Percentiles rank a stretch among this genome's conserved stretches.
Evolutionary conservation across 768 basidiomycete species (phyloP).

Genomic region (Lactarius indigo): DNA sequence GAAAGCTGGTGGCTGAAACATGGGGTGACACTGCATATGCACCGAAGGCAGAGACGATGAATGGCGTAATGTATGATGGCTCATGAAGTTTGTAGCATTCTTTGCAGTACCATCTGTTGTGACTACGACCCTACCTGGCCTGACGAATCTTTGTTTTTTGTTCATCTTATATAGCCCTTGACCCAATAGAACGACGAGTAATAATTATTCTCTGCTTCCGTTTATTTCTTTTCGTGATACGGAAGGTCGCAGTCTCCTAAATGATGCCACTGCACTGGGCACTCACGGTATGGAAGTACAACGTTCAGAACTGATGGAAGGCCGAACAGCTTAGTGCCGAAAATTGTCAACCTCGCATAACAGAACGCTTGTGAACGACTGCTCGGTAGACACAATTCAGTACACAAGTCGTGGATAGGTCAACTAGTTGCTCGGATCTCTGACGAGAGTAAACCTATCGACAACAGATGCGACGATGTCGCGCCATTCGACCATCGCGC

Average conservation of each 20-base stretch:
- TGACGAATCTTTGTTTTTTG: neutral
- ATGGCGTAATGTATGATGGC: constrained; percentile 18
- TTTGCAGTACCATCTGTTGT: neutral
- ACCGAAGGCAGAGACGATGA: constrained; percentile 2
- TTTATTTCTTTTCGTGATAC: neutral
- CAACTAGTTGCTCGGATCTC: neutral
- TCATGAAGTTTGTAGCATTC: constrained; percentile 13
- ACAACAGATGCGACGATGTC: constrained; percentile 80
- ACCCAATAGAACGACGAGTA: neutral
- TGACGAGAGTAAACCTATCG: constrained; percentile 40
- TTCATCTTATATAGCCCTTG: constrained; percentile 10
- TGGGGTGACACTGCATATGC: neutral
- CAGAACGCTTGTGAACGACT: neutral
- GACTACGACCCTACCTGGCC: constrained; percentile 13
- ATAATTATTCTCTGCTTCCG: neutral
- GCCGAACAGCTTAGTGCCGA: neutral
- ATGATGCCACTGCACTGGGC: neutral
- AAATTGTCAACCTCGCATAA: neutral
- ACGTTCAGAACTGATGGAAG: too few species aligned
- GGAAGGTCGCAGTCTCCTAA: neutral
- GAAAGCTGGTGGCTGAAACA: constrained; percentile 42
- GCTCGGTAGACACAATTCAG: neutral
- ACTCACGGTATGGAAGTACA: neutral
- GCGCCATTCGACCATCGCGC: constrained; percentile 96
- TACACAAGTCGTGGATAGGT: neutral